Evolutionary conservation across 768 basidiomycete genomes (phyloP), one percentile per base, ranked within the genome.

Genomic region (Mrakia gelida): DNA sequence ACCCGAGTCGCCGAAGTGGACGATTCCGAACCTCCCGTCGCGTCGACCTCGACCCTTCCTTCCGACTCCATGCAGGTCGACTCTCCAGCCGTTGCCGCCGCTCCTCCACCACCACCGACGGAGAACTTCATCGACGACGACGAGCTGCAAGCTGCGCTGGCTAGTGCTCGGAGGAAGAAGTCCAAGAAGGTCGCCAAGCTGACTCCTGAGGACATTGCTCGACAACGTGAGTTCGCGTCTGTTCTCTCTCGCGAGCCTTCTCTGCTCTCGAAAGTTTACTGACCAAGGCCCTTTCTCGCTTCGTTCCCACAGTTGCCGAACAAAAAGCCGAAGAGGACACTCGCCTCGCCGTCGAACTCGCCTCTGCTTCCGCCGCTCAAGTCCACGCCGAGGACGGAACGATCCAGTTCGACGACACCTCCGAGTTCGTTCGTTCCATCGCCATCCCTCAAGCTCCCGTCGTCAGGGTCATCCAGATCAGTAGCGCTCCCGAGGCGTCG

Each of bases 91-190:
- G 30, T 71, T 70, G 30, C 49, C 11, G 49, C 52, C 8, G 52
- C 77, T 23, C 52, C 73, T 15, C 77, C 77, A 3, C 18, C 38
- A 89, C 90, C 79, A 87, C 91, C 80, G 86, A 87, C 80, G 88
- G 91, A 81, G 89, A 94, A 96, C 85, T 93, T 97, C 84, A 91
- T 98, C 80, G 97, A 98, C 85, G 97, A 99, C 84, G 97, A 99
- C 84, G 97, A 99, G 82, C 89, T 99, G 62, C 95, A 98, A 87
- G 92, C 92, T 61, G 93, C 92, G 38, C 87, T 98, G 78, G 91
- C 96, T 52, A 89, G 93, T 15, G 90, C 93, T 78, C 88, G 97
- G 77, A 89, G 92, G 81, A 91, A 91, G 71, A 93, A 92, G 81
- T 86, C 94, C 6, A 89, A 89, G 82, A 93, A 92, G 83, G 82